These are phyloP conservation scores for Deuterostichococcus epilithicus DNA, from an alignment of 139 green algal species.

Conservation along the genomic window DNA sequence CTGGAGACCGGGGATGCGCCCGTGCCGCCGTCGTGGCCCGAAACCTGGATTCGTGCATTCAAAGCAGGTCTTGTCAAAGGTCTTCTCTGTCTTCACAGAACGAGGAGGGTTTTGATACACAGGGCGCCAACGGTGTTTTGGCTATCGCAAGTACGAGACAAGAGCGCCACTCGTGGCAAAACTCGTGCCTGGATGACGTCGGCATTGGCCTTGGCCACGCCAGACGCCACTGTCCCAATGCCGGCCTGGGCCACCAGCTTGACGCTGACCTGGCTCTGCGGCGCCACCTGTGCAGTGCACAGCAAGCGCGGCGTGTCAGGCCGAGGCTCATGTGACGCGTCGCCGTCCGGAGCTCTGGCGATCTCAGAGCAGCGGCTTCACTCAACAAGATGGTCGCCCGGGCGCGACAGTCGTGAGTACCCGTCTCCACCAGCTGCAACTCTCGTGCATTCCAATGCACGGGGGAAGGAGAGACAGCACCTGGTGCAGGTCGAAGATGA, in stretches of 20 bases:
- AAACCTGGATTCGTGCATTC: slow-evolving; percentile 53
- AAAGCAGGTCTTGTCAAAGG: no score
- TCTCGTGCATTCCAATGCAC: no score
- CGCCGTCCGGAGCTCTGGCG: no score
- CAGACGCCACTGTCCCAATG: slow-evolving; percentile 94
- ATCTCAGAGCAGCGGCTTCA: no score
- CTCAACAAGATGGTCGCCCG: no score
- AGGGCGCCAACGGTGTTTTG: neutral
- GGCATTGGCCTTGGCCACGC: slow-evolving; percentile 98
- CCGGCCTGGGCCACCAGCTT: slow-evolving; percentile 98
- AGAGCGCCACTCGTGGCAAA: slow-evolving; percentile 9
- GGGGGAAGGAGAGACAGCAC: slow-evolving; percentile 3
- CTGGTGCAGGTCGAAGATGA: slow-evolving; percentile 95
- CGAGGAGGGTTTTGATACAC: neutral
- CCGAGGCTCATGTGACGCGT: neutral
- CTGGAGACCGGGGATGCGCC: slow-evolving; percentile 92
- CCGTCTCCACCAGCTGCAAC: no score
- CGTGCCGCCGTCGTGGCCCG: slow-evolving; percentile 96
- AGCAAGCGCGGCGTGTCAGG: neutral
- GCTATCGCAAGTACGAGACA: neutral
- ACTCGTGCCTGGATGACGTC: slow-evolving; percentile 91
- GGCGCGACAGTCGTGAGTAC: no score
- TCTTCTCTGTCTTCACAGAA: neutral
- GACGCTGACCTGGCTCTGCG: slow-evolving; percentile 87
- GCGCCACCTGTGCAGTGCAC: slow-evolving; percentile 72